These are phyloP conservation scores for Chaetothyriales sp. DNA, from an alignment of 2,329 filamentous ascomycete species.

Conservation along the genomic window DNA sequence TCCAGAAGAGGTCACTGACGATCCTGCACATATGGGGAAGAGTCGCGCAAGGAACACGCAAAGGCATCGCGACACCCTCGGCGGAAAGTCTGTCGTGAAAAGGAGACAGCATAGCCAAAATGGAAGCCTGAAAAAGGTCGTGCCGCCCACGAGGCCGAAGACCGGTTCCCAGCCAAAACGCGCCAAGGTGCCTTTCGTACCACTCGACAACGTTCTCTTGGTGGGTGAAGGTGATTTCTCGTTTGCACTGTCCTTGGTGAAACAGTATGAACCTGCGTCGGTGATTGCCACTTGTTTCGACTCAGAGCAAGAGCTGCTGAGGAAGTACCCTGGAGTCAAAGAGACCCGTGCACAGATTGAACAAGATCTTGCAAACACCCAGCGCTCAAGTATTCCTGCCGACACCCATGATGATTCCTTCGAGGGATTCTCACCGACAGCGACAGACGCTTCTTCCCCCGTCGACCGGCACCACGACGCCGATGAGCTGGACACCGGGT, in stretches of 20 bases:
- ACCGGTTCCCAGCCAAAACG: slow-evolving; percentile 1
- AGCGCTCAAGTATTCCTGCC: slow-evolving; percentile 12
- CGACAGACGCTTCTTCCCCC: background rate
- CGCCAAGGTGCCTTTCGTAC: slow-evolving; percentile 24
- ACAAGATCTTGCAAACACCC: slow-evolving; percentile 24
- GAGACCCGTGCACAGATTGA: slow-evolving; percentile 5
- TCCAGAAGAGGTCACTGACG: too few species aligned
- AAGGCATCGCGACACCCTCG: slow-evolving; percentile 8
- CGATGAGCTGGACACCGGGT: slow-evolving; percentile 9
- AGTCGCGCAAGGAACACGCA: slow-evolving; percentile 6
- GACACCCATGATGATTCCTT: slow-evolving; percentile 3
- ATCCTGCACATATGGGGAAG: background rate
- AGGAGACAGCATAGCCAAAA: slow-evolving; percentile 14
- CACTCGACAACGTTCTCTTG: slow-evolving; percentile 29
- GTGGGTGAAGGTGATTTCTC: slow-evolving; percentile 39
- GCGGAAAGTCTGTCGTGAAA: slow-evolving; percentile 2
- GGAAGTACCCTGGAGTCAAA: slow-evolving; percentile 60
- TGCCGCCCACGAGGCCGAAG: background rate
- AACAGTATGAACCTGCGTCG: slow-evolving; percentile 27
- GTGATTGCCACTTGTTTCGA: slow-evolving; percentile 35
- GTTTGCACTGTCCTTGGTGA: slow-evolving; percentile 32
- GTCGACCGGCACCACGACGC: slow-evolving; percentile 4
- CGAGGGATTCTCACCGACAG: slow-evolving; percentile 14
- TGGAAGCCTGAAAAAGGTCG: background rate
- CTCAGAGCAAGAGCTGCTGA: slow-evolving; percentile 36